Conservation (phyloP, 169 alveolate species). For the Cryptosporidium ubiquitum region DNA sequence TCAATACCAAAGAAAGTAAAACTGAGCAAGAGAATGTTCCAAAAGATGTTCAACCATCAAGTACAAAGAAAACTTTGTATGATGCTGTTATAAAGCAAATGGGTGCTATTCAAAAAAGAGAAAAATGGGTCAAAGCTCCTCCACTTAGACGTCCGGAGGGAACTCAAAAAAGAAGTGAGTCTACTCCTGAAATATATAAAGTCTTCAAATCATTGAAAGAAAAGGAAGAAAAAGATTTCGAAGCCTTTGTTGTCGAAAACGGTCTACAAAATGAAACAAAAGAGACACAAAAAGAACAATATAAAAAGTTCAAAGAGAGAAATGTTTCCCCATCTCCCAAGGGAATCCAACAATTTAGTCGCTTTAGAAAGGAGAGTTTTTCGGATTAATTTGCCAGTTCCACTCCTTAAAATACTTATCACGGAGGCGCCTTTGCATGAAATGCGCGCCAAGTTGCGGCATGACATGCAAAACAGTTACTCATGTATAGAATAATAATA, state of each 20-base stretch:
- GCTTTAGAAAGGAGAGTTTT: background rate
- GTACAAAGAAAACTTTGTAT: background rate
- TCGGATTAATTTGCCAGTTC: conserved; percentile 1
- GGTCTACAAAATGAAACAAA: background rate
- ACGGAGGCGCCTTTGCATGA: background rate
- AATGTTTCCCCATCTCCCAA: background rate
- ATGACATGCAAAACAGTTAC: background rate
- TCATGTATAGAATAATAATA: background rate
- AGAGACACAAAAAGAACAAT: background rate
- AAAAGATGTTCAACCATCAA: background rate
- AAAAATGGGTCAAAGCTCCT: background rate
- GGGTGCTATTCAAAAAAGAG: background rate
- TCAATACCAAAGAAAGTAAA: background rate
- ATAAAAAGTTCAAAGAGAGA: background rate
- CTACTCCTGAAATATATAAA: background rate
- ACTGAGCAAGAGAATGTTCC: background rate
- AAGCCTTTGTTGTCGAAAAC: background rate
- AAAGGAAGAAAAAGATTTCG: background rate
- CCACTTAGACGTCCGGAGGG: conserved; percentile 14
- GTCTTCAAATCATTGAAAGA: background rate
- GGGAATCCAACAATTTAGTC: background rate
- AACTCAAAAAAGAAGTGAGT: background rate
- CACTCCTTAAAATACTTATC: background rate
- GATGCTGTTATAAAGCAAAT: background rate
- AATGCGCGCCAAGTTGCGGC: background rate